Evolutionary conservation across 2,329 filamentous ascomycete genomes (phyloP).

Genomic region (Tolypocladium cylindrosporum): DNA sequence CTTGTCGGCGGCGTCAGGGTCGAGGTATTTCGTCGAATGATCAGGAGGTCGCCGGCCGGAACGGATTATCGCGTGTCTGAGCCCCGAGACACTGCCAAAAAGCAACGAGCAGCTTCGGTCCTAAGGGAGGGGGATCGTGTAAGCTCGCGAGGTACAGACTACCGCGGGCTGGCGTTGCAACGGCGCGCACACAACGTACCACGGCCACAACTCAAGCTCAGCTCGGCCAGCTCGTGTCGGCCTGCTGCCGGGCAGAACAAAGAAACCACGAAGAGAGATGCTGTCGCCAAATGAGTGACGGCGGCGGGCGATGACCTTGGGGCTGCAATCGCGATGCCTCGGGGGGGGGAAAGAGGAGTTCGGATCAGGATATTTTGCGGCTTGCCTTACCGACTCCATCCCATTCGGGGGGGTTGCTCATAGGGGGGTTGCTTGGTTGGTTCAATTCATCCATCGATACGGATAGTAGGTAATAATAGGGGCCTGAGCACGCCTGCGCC

Average conservation of each 20-base stretch:
- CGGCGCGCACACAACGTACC: neutral
- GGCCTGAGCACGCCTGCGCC: too few relatives aligned
- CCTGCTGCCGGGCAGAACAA: neutral
- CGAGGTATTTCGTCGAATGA: neutral
- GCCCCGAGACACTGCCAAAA: constrained; percentile 4
- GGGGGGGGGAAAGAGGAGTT: neutral
- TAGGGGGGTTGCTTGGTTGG: neutral
- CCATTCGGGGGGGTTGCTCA: neutral
- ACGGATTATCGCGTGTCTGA: constrained; percentile 1
- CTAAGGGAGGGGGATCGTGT: neutral
- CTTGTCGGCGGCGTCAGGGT: constrained; percentile 1
- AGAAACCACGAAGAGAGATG: neutral
- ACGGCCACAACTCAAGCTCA: neutral
- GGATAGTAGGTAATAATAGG: neutral
- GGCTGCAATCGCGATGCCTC: neutral
- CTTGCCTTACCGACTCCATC: neutral
- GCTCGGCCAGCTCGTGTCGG: neutral
- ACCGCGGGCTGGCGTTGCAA: neutral
- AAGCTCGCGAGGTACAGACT: neutral
- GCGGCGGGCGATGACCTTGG: neutral
- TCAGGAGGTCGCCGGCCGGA: constrained; percentile 1
- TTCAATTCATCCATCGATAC: neutral
- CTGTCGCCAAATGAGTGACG: neutral
- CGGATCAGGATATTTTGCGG: neutral
- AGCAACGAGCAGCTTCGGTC: neutral